Base-by-base conservation (phyloP, 2,329 filamentous ascomycete genomes). In the Phialemoniopsis sp. region DNA sequence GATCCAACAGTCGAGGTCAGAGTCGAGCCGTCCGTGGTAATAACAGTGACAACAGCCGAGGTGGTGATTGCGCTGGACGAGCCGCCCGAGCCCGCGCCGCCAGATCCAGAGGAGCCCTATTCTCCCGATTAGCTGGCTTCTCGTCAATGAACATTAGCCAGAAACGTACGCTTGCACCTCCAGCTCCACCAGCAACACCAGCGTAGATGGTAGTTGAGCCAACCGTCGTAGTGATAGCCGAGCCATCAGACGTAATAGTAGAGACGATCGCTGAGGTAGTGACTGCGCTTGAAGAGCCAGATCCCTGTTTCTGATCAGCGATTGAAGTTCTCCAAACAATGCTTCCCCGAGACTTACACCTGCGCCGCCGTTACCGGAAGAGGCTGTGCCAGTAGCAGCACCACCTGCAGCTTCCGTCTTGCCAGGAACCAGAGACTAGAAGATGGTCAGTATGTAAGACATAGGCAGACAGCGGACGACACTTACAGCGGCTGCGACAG, bases 401-500 rank as follows among this genome's bases (percentile, higher is more conserved):
- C n/a, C 30, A 32, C 30, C 30, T 14, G 30, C 30, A 32, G n/a
- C 30, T 10, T 26, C 21, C 6, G 21, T 26, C 21, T 26, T 26
- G 10, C 21, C 21, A 26, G 21, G 21, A 10, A 26, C 21, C 21
- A 26, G 21, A 26, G 21, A 26, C 21, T 26, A 26, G 6, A 10
- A 6, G 21, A 26, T 10, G 10, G 21, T 26, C 21, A 26, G 21
- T 10, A 26, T 10, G 6, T 26, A 10, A 6, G 10, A 10, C 21
- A 6, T 26, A 6, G 21, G 6, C 21, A 26, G 21, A 6, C 10
- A 26, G 21, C 21, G 10, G 6, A 9, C 7, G 28, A n/a, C 12
- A 43, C 51, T 45, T 41, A 53, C 53, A 32, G 50, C 45, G 13
- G 41, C 39, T 6, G 33, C 35, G 21, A 37, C 48, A 37, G 42